phyloP scores from a whole-genome alignment of 768 basidiomycete species.

The Termitomyces sp. region DNA sequence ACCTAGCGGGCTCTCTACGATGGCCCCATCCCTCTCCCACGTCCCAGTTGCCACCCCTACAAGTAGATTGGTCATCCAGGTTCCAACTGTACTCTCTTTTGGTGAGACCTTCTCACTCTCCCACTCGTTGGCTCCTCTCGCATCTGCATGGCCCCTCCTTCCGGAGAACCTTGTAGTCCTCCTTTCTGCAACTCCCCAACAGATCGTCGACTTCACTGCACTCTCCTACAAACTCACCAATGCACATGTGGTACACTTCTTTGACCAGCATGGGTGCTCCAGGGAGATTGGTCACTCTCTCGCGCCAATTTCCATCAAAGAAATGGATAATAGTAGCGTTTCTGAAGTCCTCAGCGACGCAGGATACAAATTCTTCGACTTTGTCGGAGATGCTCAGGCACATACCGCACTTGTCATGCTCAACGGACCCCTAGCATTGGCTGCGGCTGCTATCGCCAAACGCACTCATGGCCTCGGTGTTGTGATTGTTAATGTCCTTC shows the following conservation, averaged over 20 bases:
- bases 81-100: constrained; percentile 68
- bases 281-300: constrained; percentile 70
- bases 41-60: constrained; percentile 60
- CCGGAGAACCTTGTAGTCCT: constrained; percentile 68
- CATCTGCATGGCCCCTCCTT: constrained; percentile 55
- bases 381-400: constrained; percentile 62
- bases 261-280: constrained; percentile 80
- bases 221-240: constrained; percentile 68
- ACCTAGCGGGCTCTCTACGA: constrained; percentile 75
- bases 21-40: constrained; percentile 75
- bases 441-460: constrained; percentile 48
- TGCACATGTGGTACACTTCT: constrained; percentile 81
- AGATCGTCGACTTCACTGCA: constrained; percentile 72
- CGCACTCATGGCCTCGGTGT: constrained; percentile 53
- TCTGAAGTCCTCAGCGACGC: constrained; percentile 47
- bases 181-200: constrained; percentile 81
- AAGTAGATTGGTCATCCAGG: constrained; percentile 77
- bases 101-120: constrained; percentile 68
- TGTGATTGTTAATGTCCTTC: constrained; percentile 72
- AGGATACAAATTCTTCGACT: constrained; percentile 78
- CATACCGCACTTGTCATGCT: constrained; percentile 64
- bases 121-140: constrained; percentile 71
- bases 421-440: constrained; percentile 75
- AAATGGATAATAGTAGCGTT: constrained; percentile 28
- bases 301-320: constrained; percentile 30